These are phyloP conservation scores for Irpex rosettiformis DNA, from an alignment of 1,284 basidiomycete genomes.

Conservation along the genomic window DNA sequence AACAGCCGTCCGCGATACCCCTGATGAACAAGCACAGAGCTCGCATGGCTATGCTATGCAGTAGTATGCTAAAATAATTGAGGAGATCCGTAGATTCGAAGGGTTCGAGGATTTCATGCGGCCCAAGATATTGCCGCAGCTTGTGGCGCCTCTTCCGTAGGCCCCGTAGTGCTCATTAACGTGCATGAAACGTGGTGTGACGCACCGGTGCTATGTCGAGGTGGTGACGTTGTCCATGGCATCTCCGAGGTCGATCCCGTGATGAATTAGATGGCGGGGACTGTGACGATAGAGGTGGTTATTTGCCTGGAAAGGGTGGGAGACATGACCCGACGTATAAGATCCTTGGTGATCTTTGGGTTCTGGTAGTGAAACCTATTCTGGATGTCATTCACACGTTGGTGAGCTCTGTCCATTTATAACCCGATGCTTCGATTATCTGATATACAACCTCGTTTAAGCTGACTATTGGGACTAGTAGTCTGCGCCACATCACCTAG, in stretches of 20 bases:
- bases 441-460: too few relatives aligned
- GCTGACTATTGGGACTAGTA: neutral
- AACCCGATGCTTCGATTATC: too few relatives aligned
- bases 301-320: neutral
- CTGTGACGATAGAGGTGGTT: neutral
- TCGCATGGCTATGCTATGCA: neutral
- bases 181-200: neutral
- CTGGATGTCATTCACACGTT: neutral
- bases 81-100: neutral
- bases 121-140: neutral
- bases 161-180: neutral
- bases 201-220: neutral
- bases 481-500: neutral
- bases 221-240: neutral
- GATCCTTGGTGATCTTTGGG: neutral
- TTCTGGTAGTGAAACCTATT: neutral
- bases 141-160: neutral
- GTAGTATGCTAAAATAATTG: neutral
- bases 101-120: neutral
- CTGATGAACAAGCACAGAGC: neutral
- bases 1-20: neutral
- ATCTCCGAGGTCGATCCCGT: neutral
- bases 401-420: neutral
- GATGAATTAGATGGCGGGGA: neutral
- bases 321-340: neutral